Percentiles rank a stretch among this genome's conserved stretches.
These are phyloP conservation scores for Colletotrichum eremochloae DNA, from an alignment of 2,329 filamentous ascomycete genomes.

Conservation along the genomic window DNA sequence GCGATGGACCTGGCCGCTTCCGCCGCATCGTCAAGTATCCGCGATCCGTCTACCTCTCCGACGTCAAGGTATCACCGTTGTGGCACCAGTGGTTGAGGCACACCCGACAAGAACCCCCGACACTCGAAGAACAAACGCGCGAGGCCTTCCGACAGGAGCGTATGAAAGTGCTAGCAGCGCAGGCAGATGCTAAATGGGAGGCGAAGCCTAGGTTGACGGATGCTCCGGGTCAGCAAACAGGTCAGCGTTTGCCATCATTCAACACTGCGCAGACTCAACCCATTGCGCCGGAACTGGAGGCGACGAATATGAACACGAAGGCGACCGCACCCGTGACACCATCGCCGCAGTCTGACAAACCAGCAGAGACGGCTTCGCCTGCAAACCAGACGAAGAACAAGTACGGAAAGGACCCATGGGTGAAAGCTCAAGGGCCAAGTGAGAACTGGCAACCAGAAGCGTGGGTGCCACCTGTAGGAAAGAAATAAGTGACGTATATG, in stretches of 20 bases:
- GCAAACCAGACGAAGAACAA: slow-evolving; percentile 32
- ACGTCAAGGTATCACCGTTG: slow-evolving; percentile 69
- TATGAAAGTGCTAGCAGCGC: slow-evolving; percentile 68
- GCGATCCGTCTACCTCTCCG: slow-evolving; percentile 64
- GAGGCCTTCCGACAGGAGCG: slow-evolving; percentile 67
- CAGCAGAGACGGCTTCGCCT: slow-evolving; percentile 13
- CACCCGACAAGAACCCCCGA: slow-evolving; percentile 67
- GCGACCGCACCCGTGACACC: slow-evolving; percentile 14
- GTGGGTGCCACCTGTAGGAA: slow-evolving; percentile 67
- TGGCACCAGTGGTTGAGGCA: slow-evolving; percentile 80
- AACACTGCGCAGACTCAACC: slow-evolving; percentile 42
- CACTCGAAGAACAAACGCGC: slow-evolving; percentile 66
- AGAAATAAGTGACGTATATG: slow-evolving; percentile 44
- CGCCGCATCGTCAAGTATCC: slow-evolving; percentile 74
- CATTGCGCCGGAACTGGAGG: slow-evolving; percentile 36
- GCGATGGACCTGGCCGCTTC: slow-evolving; percentile 59
- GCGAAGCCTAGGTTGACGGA: slow-evolving; percentile 67
- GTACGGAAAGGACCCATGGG: slow-evolving; percentile 68
- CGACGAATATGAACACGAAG: slow-evolving; percentile 24
- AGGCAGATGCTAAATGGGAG: slow-evolving; percentile 74
- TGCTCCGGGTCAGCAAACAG: slow-evolving; percentile 48
- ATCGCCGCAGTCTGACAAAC: neutral
- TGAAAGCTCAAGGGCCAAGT: slow-evolving; percentile 65
- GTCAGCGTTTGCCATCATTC: slow-evolving; percentile 49
- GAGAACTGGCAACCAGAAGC: slow-evolving; percentile 77